phyloP scores from a whole-genome alignment of 1,139 yeast genomes.

The Debaryomyces robertsiae region DNA sequence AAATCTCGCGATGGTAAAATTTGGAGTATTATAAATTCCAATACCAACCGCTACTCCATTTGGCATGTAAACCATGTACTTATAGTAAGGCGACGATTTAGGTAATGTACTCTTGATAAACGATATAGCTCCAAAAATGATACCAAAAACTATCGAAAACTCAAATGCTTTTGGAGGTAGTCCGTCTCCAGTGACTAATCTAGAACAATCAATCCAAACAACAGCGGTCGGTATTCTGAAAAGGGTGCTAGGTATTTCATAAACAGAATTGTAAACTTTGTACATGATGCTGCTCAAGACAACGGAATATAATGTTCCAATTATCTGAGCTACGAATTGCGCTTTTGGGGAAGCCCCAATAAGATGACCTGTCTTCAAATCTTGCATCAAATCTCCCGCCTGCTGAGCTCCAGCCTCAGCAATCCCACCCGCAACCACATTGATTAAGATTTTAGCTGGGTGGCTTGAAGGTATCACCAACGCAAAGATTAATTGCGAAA shows the following conservation, averaged over 20 bases:
- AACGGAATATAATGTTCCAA: slow-evolving; percentile 86
- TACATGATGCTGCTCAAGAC: slow-evolving; percentile 80
- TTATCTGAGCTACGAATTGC: slow-evolving; percentile 84
- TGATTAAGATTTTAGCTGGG: slow-evolving; percentile 81
- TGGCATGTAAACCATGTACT: slow-evolving; percentile 65
- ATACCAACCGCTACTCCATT: slow-evolving; percentile 97
- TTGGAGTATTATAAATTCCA: slow-evolving; percentile 92
- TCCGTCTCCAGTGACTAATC: slow-evolving; percentile 89
- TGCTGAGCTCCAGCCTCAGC: slow-evolving; percentile 99
- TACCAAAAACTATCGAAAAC: slow-evolving; percentile 67
- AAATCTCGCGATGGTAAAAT: slow-evolving; percentile 90
- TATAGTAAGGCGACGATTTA: slow-evolving; percentile 36
- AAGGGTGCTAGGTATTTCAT: slow-evolving; percentile 76
- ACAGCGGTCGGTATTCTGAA: slow-evolving; percentile 93
- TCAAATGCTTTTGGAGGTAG: slow-evolving; percentile 76
- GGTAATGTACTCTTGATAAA: slow-evolving; percentile 59
- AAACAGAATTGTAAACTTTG: slow-evolving; percentile 75
- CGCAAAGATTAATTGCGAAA: slow-evolving; percentile 88
- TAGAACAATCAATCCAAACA: slow-evolving; percentile 94
- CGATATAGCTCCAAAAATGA: slow-evolving; percentile 70
- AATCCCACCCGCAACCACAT: slow-evolving; percentile 91
- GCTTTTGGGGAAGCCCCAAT: slow-evolving; percentile 92
- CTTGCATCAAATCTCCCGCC: slow-evolving; percentile 98
- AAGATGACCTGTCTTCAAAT: slow-evolving; percentile 89
- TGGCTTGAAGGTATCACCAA: slow-evolving; percentile 71